These are phyloP conservation scores for Pseudogymnoascus sp. DNA, from an alignment of 2,329 filamentous ascomycete genomes.

Conservation along the genomic window DNA sequence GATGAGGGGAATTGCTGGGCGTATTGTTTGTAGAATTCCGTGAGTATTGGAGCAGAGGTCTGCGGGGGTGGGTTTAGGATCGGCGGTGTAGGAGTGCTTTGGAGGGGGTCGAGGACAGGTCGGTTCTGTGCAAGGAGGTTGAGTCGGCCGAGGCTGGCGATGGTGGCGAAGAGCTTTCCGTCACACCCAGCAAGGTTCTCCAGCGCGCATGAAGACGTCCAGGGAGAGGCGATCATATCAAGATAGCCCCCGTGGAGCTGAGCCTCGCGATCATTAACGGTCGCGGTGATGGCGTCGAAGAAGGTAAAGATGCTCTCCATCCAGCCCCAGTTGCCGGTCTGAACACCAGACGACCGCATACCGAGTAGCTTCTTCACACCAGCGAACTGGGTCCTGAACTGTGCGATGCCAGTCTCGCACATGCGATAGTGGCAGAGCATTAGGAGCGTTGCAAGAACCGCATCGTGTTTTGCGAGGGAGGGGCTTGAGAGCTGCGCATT, in stretches of 20 bases:
- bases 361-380: slow-evolving; percentile 85
- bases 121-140: slow-evolving; percentile 73
- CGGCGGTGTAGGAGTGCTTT: slow-evolving; percentile 27
- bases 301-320: slow-evolving; percentile 90
- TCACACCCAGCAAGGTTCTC: slow-evolving; percentile 89
- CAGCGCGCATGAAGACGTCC: slow-evolving; percentile 46
- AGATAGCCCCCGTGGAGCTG: slow-evolving; percentile 60
- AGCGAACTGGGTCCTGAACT: slow-evolving; percentile 88
- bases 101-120: slow-evolving; percentile 44
- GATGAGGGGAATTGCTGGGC: slow-evolving; percentile 41
- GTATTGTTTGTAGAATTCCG: slow-evolving; percentile 45
- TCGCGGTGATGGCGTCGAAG: slow-evolving; percentile 87
- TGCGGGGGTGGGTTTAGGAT: slow-evolving; percentile 33
- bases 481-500: slow-evolving; percentile 78
- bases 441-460: slow-evolving; percentile 77
- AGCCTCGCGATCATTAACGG: slow-evolving; percentile 83
- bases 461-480: slow-evolving; percentile 69
- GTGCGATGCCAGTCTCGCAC: slow-evolving; percentile 85
- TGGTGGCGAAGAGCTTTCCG: slow-evolving; percentile 74
- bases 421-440: slow-evolving; percentile 88
- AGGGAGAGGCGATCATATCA: slow-evolving; percentile 55
- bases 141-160: slow-evolving; percentile 73
- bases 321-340: slow-evolving; percentile 68
- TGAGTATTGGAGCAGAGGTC: slow-evolving; percentile 24
- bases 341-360: slow-evolving; percentile 52